Evolutionary conservation across 306 rosid species (phyloP).

Genomic region (Vicia faba): DNA sequence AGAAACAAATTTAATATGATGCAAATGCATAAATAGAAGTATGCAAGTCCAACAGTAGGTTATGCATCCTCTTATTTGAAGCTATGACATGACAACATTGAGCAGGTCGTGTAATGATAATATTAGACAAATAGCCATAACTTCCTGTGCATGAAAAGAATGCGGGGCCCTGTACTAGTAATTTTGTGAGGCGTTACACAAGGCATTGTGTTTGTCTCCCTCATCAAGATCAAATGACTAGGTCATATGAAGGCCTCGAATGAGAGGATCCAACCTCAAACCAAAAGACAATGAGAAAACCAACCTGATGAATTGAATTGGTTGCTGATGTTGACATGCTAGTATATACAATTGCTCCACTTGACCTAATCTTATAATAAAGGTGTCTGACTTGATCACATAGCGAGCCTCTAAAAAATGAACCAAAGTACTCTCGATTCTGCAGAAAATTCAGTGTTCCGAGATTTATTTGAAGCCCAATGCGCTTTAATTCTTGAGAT

Average conservation of each 20-base stretch:
- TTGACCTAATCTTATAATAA: slow-evolving; percentile 71
- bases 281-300: slow-evolving; percentile 30
- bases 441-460: slow-evolving; percentile 45
- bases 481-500: slow-evolving; percentile 14
- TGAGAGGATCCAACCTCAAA: slow-evolving; percentile 30
- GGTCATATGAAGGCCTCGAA: slow-evolving; percentile 17
- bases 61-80: slow-evolving; percentile 29
- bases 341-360: slow-evolving; percentile 62
- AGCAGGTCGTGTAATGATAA: slow-evolving; percentile 29
- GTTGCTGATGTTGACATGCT: slow-evolving; percentile 54
- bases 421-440: slow-evolving; percentile 54
- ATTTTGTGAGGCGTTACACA: slow-evolving; percentile 18
- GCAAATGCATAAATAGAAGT: slow-evolving; percentile 28
- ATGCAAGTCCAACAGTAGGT: slow-evolving; percentile 16
- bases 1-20: slow-evolving; percentile 34
- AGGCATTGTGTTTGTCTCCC: slow-evolving; percentile 7
- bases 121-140: slow-evolving; percentile 12
- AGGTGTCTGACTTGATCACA: slow-evolving; percentile 69
- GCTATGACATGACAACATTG: slow-evolving; percentile 25
- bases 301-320: slow-evolving; percentile 65
- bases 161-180: background rate
- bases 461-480: slow-evolving; percentile 29
- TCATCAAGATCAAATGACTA: slow-evolving; percentile 33
- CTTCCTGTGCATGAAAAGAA: slow-evolving; percentile 21
- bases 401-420: slow-evolving; percentile 67